Base-by-base conservation (phyloP, 2,329 filamentous ascomycete species). In the Trichoderma brevicompactum region DNA sequence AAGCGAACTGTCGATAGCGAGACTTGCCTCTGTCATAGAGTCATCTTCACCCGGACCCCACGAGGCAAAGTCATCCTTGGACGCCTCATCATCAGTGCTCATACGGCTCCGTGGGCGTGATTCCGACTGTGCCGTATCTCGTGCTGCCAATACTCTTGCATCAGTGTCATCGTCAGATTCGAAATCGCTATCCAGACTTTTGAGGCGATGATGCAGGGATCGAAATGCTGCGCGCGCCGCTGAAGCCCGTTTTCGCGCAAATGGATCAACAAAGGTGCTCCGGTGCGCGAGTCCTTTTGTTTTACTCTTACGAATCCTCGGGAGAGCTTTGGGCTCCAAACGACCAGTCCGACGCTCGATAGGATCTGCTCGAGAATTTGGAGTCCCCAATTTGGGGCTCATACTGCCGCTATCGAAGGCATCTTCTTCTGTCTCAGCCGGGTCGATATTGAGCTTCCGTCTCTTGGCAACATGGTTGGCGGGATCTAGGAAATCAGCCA, bases 151-250 rank as follows among this genome's bases (percentile, higher is more conserved):
- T 40, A 79, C 79, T 44, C 80, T 79, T 53, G 85, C 85, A 68
- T 87, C 85, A 1, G 77, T 80, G 64, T 97, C 93, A 70, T 96
- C 94, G 69, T 97, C 94, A 0, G 92, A 96, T 75, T 97, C 92
- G n/a, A 90, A 91, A 85, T 80, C 85, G 89, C 74, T 85, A 79
- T 76, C 86, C 77, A 70, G 78, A 88, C 75, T 86, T 83, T 43
- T 85, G 78, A 78, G 92, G 83, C 78, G 77, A 77, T 96, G 90
- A 74, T 97, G 92, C 17, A 98, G 83, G 7, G 92, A 91, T 61
- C 93, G 87, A 75, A 93, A 88, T 28, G 88, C 85, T 67, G 87
- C 88, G 49, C 81, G 80, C 13, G 78, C 74, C 74, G 83, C 74
- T 68, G 85, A 71, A 78, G 85, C 87, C 75, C 85, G 91, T 68